phyloP scores from a whole-genome alignment of 2,329 filamentous ascomycete genomes.

The Colletotrichum chlorophyti region DNA sequence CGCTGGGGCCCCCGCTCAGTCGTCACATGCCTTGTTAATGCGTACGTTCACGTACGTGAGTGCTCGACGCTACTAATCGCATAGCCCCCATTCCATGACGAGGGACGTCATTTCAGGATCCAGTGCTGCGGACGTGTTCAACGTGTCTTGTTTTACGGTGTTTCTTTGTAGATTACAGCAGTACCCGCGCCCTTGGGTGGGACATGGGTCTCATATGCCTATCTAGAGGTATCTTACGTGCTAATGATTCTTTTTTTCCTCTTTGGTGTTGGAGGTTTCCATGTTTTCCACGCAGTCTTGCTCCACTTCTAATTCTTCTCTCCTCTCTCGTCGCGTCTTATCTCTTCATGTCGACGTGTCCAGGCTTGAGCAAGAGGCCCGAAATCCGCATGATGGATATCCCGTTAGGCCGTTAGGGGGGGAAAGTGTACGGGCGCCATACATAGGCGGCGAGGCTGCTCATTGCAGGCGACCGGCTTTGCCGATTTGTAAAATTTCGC shows the following conservation, averaged over 20 bases:
- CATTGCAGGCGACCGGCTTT: constrained; percentile 65
- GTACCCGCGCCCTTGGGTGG: constrained; percentile 11
- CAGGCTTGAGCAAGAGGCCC: too few species aligned
- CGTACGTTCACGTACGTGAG: too few species aligned
- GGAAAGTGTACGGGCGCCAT: neutral
- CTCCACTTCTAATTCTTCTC: too few species aligned
- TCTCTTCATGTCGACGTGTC: neutral
- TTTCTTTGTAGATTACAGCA: constrained; percentile 2
- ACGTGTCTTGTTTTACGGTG: constrained; percentile 19
- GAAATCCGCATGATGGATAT: neutral
- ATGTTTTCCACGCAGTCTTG: neutral
- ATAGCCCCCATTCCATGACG: neutral
- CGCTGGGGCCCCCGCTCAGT: neutral
- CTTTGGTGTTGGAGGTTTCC: neutral
- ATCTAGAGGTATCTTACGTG: constrained; percentile 23
- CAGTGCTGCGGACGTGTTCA: too few species aligned
- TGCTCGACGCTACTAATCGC: neutral
- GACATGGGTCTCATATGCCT: constrained; percentile 14
- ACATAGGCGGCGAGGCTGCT: neutral
- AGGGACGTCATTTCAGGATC: neutral
- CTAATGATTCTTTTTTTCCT: constrained; percentile 6
- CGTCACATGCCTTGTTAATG: constrained; percentile 16
- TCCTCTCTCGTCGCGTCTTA: neutral
- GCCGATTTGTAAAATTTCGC: constrained; percentile 89
- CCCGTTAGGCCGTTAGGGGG: neutral